A percentile compares a stretch with the other conserved stretches of the same genome.
These are phyloP conservation scores for Nannizziopsis barbatae DNA, from an alignment of 2,329 filamentous ascomycete species.

Conservation along the genomic window DNA sequence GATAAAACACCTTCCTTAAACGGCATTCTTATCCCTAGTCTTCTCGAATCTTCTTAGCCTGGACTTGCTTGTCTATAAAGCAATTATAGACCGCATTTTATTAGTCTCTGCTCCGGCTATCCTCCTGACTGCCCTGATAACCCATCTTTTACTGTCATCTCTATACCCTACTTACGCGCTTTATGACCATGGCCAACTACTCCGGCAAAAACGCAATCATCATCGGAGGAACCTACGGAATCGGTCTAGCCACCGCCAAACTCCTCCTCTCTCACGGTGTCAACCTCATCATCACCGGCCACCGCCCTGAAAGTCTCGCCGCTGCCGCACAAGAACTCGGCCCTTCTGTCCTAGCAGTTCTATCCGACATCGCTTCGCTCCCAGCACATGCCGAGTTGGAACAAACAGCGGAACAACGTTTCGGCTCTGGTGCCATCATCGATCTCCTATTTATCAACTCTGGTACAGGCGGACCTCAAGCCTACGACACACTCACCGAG, in stretches of 20 bases:
- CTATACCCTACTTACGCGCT: background rate
- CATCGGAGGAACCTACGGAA: conserved; percentile 34
- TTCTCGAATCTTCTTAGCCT: too few relatives aligned
- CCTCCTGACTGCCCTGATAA: too few relatives aligned
- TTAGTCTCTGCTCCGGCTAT: too few relatives aligned
- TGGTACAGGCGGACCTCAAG: conserved; percentile 4
- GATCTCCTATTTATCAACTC: conserved; percentile 14
- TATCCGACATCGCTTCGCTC: conserved; percentile 13
- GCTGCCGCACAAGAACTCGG: conserved; percentile 10
- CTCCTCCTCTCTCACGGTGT: conserved; percentile 29
- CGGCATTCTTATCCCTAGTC: too few relatives aligned
- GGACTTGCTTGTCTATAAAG: too few relatives aligned
- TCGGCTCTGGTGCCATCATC: conserved; percentile 5
- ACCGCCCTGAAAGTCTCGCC: conserved; percentile 10
- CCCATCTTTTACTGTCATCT: too few relatives aligned
- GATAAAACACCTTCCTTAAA: too few relatives aligned
- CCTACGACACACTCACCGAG: conserved; percentile 6
- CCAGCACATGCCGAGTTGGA: conserved; percentile 6
- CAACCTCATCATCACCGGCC: conserved; percentile 32
- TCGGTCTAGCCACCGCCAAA: conserved; percentile 32
- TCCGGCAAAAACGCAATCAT: conserved; percentile 30
- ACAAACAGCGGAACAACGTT: background rate
- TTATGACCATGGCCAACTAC: conserved; percentile 3
- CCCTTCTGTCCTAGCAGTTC: conserved; percentile 4
- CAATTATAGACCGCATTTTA: too few relatives aligned